Conservation (phyloP, 1,139 yeast genomes). For the Taphrina sp. region DNA sequence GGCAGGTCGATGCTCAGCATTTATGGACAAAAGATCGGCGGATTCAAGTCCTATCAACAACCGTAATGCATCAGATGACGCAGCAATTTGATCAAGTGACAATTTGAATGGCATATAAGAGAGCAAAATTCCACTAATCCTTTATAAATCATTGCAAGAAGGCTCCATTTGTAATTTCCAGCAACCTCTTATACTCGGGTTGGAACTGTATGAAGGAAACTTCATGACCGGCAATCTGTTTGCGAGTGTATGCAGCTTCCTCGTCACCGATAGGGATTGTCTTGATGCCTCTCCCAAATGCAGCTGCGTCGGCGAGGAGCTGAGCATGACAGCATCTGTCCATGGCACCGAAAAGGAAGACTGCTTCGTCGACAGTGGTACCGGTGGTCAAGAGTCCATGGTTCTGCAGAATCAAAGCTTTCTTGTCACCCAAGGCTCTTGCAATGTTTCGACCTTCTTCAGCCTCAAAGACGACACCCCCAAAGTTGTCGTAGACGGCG, state of each 20-base stretch:
- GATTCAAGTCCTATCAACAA: too few species aligned
- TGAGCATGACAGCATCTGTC: constrained; percentile 74
- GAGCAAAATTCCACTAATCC: too few species aligned
- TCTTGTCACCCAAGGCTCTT: constrained; percentile 57
- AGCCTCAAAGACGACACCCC: constrained; percentile 76
- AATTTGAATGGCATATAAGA: too few species aligned
- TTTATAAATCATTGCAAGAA: constrained; percentile 19
- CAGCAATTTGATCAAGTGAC: too few species aligned
- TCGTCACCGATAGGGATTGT: constrained; percentile 55
- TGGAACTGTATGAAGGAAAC: constrained; percentile 71
- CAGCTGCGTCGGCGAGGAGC: constrained; percentile 60
- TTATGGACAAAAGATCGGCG: too few species aligned
- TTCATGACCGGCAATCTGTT: constrained; percentile 63
- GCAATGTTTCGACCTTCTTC: constrained; percentile 71
- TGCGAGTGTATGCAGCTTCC: constrained; percentile 67
- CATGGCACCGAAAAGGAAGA: constrained; percentile 64
- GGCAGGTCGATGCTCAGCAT: too few species aligned
- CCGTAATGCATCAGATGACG: too few species aligned
- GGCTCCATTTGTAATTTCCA: constrained; percentile 24
- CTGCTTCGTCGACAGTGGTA: constrained; percentile 77
- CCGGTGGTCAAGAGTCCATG: constrained; percentile 82
- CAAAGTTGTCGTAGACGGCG: constrained; percentile 65
- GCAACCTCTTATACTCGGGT: constrained; percentile 52
- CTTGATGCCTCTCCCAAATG: constrained; percentile 43
- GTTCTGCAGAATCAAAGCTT: constrained; percentile 67